phyloP scores from a whole-genome alignment of 1,284 basidiomycete genomes.

The Cerrena zonata region DNA sequence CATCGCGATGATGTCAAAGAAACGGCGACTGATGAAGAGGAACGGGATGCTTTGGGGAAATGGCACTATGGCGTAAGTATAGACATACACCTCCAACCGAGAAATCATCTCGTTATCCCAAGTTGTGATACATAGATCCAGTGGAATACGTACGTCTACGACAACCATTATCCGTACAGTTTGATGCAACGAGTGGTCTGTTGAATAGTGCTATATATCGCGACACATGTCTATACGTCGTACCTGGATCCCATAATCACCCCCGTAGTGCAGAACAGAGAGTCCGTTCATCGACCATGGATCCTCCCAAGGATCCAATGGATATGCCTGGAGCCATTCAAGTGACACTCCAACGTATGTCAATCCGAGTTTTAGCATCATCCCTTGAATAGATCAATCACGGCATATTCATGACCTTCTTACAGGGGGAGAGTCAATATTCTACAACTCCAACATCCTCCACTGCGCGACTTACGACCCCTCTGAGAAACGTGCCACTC shows the following conservation, averaged over 20 bases:
- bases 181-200: not conserved
- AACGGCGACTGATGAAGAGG: constrained; percentile 60
- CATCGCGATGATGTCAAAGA: constrained; percentile 76
- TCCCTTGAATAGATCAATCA: not conserved
- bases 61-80: constrained; percentile 63
- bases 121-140: constrained; percentile 62
- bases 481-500: constrained; percentile 52
- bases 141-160: constrained; percentile 69
- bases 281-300: constrained; percentile 46
- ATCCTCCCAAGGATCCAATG: constrained; percentile 52
- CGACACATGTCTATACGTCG: constrained; percentile 71
- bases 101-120: not conserved
- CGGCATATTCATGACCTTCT: not conserved
- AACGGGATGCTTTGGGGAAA: constrained; percentile 48
- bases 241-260: constrained; percentile 63
- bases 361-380: too few species aligned
- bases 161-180: not conserved
- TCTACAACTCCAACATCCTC: constrained; percentile 79
- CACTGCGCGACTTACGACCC: constrained; percentile 68
- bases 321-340: constrained; percentile 66
- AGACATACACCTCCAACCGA: not conserved
- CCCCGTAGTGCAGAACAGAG: constrained; percentile 61
- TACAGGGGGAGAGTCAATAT: constrained; percentile 69
- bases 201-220: constrained; percentile 70
- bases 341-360: constrained; percentile 56